A percentile compares a stretch with the other conserved stretches of the same genome.
These are phyloP conservation scores for Millerozyma miso DNA, from an alignment of 805 yeast species.

Conservation along the genomic window DNA sequence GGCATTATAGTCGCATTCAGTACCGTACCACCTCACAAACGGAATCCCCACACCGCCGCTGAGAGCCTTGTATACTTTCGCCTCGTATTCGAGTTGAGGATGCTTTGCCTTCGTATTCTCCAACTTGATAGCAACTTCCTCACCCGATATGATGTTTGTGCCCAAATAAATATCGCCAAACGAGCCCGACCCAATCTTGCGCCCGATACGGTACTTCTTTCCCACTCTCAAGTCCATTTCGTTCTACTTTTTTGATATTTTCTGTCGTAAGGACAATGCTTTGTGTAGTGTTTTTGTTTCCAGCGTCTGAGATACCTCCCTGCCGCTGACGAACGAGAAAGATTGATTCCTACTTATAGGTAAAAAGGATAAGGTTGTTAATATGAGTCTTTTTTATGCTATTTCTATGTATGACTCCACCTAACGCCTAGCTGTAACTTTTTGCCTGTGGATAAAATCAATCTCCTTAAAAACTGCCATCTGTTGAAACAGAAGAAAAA, in stretches of 20 bases:
- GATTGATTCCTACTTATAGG: neutral
- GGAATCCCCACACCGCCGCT: slow-evolving; percentile 98
- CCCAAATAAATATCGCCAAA: slow-evolving; percentile 96
- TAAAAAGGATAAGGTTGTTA: neutral
- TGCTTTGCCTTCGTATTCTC: slow-evolving; percentile 89
- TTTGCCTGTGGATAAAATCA: neutral
- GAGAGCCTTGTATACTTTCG: slow-evolving; percentile 88
- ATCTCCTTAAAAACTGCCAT: neutral
- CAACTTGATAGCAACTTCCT: slow-evolving; percentile 94
- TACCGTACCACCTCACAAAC: slow-evolving; percentile 88
- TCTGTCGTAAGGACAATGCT: neutral
- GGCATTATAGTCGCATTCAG: slow-evolving; percentile 94
- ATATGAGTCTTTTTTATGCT: neutral
- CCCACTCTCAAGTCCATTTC: slow-evolving; percentile 45
- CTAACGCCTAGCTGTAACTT: neutral
- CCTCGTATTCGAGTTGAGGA: slow-evolving; percentile 96
- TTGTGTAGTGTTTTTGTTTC: neutral
- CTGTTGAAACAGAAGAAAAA: neutral
- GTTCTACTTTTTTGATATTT: neutral
- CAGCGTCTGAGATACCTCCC: neutral
- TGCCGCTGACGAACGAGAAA: neutral
- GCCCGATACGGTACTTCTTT: slow-evolving; percentile 87
- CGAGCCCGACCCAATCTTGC: slow-evolving; percentile 95
- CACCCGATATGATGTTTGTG: slow-evolving; percentile 91
- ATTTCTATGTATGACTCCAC: neutral